Evolutionary conservation across 345 rosid species (phyloP), one percentile per base, ranked within the genome.

Genomic region (Euphorbia tirucalli): DNA sequence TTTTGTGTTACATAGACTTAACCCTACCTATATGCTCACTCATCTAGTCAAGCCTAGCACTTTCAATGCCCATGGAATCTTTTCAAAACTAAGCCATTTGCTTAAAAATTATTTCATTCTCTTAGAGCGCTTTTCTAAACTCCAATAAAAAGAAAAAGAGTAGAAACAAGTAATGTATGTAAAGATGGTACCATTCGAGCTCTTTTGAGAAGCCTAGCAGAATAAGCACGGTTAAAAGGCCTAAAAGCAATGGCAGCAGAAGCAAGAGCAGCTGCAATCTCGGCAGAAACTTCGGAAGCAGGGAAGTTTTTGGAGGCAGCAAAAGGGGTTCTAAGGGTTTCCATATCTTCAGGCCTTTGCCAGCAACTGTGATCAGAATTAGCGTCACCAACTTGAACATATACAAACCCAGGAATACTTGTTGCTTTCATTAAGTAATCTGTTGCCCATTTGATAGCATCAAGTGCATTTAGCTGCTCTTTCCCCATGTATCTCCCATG

Each of bases 291-390:
- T 65, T 76, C 79, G 0, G 75, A 76, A n/a, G 75, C 79, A 3
- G 79, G 79, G 25, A 76, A 76, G 9, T 59, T 11, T 57, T 66
- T 60, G 31, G 68, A 71, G 44, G 67, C 75, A 5, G 79, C 79
- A 11, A 30, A 71, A 30, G 79, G 44, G 3, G 68, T 66, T 66
- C 79, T 49, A 25, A 71, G 68, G 4, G 79, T 71, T 63, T 76
- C 79, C 79, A 76, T 76, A 68, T 76, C 75, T 44, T 76, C 79
- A 11, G 79, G 79, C 50, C 79, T 76, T 61, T 76, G 75, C 79
- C 75, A 76, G 68, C 79, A 76, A 41, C 37, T 66, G 41, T 76
- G 75, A 37, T 76, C 79, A 16, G 55, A 71, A 16, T 49, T 48
- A 25, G 79, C 75, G n/a, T 76, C 79, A 4, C 79, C 79, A 27